Conservation (phyloP, 139 green algal species). For the Chlorella sp. region DNA sequence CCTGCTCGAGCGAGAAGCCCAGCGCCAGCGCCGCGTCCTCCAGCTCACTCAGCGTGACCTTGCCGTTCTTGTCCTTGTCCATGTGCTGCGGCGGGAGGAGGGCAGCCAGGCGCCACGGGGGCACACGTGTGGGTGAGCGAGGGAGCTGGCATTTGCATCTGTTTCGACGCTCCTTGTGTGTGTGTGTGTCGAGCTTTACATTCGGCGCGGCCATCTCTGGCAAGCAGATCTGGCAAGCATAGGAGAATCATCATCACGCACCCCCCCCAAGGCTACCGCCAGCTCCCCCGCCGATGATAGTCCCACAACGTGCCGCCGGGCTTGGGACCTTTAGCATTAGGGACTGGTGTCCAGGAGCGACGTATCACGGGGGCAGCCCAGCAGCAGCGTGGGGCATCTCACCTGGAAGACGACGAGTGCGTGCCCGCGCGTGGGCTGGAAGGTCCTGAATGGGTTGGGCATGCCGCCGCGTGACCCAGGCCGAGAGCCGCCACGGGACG, state of each 20-base stretch:
- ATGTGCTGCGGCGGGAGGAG: constrained; percentile 3
- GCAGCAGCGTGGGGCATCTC: too few species aligned
- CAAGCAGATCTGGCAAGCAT: neutral
- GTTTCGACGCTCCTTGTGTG: too few species aligned
- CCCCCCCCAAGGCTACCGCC: too few species aligned
- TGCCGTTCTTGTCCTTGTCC: constrained; percentile 42
- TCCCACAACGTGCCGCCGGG: too few species aligned
- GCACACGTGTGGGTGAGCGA: neutral
- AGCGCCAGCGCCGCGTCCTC: constrained; percentile 20
- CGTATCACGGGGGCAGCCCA: too few species aligned
- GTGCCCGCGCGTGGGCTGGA: constrained; percentile 9
- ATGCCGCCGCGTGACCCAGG: too few species aligned
- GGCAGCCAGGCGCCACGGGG: neutral
- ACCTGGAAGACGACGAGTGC: constrained; percentile 18
- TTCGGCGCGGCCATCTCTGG: neutral
- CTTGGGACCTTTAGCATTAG: too few species aligned
- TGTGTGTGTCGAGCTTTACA: too few species aligned
- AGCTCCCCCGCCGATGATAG: too few species aligned
- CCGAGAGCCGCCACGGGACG: too few species aligned
- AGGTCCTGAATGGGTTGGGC: too few species aligned
- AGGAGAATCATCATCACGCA: neutral
- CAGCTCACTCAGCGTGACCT: constrained; percentile 30
- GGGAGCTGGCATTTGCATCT: neutral
- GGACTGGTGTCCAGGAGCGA: too few species aligned
- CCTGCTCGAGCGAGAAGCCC: constrained; percentile 27